phyloP scores from a whole-genome alignment of 2,329 filamentous ascomycete genomes.

The Microsporum audouinii region DNA sequence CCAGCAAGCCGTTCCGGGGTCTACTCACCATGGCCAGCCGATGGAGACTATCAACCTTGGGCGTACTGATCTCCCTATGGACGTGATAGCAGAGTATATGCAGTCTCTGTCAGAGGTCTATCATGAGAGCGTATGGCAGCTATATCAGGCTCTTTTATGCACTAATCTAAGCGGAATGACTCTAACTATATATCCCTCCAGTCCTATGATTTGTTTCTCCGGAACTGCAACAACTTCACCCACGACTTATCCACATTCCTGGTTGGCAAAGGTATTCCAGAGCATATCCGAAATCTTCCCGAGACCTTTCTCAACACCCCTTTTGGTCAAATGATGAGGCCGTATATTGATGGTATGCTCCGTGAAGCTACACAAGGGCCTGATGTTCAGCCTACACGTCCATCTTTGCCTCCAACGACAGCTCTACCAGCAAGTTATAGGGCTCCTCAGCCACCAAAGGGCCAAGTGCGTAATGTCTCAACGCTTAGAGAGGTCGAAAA shows the following conservation, averaged over 20 bases:
- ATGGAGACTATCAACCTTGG: conserved; percentile 67
- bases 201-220: conserved; percentile 77
- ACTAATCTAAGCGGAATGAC: not conserved
- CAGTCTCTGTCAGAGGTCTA: conserved; percentile 74
- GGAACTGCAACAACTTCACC: conserved; percentile 98
- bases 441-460: conserved; percentile 18
- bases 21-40: conserved; percentile 75
- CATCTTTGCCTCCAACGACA: not conserved
- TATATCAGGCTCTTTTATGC: not conserved
- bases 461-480: conserved; percentile 51
- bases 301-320: conserved; percentile 75
- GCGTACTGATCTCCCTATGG: conserved; percentile 62
- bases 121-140: conserved; percentile 55
- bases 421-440: conserved; percentile 12
- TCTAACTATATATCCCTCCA: conserved; percentile 24
- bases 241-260: conserved; percentile 87
- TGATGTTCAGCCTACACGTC: conserved; percentile 17
- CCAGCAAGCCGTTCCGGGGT: conserved; percentile 66
- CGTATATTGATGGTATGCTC: conserved; percentile 58
- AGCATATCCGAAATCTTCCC: conserved; percentile 74
- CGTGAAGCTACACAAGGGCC: conserved; percentile 51
- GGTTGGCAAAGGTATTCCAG: conserved; percentile 75
- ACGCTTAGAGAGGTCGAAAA: conserved; percentile 50
- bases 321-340: conserved; percentile 76
- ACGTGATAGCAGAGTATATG: conserved; percentile 76